Percentiles rank a stretch among this genome's conserved stretches.
Evolutionary conservation across 2,329 filamentous ascomycete genomes (phyloP).

Genomic region (Botrytis deweyae): DNA sequence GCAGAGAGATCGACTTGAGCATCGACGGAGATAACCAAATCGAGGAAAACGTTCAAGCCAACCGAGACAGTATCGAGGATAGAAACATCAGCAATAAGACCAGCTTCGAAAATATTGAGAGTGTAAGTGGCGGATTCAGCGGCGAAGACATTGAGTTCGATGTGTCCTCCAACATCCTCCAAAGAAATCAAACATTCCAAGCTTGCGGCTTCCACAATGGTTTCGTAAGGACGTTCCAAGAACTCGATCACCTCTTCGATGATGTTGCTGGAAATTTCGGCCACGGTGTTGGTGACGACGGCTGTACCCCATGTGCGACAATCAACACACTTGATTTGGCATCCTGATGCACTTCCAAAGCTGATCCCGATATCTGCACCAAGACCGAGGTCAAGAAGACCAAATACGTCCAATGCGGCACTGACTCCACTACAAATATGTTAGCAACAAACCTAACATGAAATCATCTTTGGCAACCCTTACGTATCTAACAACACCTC

Average conservation of each 20-base stretch:
- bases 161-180: conserved; percentile 29
- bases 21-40: conserved; percentile 31
- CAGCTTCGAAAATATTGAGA: conserved; percentile 28
- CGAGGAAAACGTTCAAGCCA: conserved; percentile 30
- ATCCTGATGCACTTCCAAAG: conserved; percentile 16
- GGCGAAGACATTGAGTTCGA: conserved; percentile 29
- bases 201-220: conserved; percentile 25
- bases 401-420: conserved; percentile 15
- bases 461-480: not conserved
- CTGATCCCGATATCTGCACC: not conserved
- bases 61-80: conserved; percentile 29
- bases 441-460: conserved; percentile 8
- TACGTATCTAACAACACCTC: conserved; percentile 32
- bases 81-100: conserved; percentile 23
- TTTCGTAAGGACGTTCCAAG: conserved; percentile 27
- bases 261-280: conserved; percentile 20
- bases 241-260: conserved; percentile 27
- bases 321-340: conserved; percentile 28
- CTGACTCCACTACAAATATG: conserved; percentile 18
- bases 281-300: conserved; percentile 29
- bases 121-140: conserved; percentile 26
- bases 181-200: conserved; percentile 30
- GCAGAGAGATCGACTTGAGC: conserved; percentile 29
- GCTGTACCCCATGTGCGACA: conserved; percentile 33
- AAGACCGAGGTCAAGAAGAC: conserved; percentile 2